Evolutionary conservation across 2,329 filamentous ascomycete genomes (phyloP).

Genomic region (Clonostachys byssicola): DNA sequence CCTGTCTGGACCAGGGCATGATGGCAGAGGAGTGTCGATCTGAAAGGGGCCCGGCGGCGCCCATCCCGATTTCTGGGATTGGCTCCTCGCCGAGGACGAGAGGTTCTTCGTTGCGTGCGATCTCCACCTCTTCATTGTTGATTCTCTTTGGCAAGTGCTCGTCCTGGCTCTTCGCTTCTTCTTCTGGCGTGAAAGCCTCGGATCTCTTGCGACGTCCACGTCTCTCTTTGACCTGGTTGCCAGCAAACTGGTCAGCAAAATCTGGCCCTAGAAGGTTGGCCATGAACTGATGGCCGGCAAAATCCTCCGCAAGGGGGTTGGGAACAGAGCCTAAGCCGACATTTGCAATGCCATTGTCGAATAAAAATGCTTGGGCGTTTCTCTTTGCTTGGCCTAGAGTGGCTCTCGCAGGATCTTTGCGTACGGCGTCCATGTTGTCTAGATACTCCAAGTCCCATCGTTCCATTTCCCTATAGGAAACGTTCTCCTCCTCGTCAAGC

Average conservation of each 20-base stretch:
- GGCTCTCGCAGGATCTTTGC: slow-evolving; percentile 14
- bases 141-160: slow-evolving; percentile 14
- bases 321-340: slow-evolving; percentile 17
- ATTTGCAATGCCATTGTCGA: slow-evolving; percentile 25
- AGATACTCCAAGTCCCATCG: slow-evolving; percentile 26
- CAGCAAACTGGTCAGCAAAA: neutral
- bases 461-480: slow-evolving; percentile 34
- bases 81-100: slow-evolving; percentile 30
- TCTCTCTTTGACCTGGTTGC: too few relatives aligned
- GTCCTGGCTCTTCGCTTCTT: slow-evolving; percentile 24
- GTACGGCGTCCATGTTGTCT: slow-evolving; percentile 47
- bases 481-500: slow-evolving; percentile 22
- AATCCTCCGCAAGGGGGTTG: slow-evolving; percentile 33
- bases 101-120: slow-evolving; percentile 17
- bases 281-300: slow-evolving; percentile 39
- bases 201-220: slow-evolving; percentile 33
- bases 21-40: slow-evolving; percentile 57
- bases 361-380: slow-evolving; percentile 22
- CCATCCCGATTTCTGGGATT: slow-evolving; percentile 64
- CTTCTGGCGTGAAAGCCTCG: slow-evolving; percentile 36
- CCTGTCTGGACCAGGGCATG: slow-evolving; percentile 46
- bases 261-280: slow-evolving; percentile 18
- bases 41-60: slow-evolving; percentile 60
- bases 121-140: slow-evolving; percentile 19
- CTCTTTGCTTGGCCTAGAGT: slow-evolving; percentile 30